phyloP scores from a whole-genome alignment of 2,329 filamentous ascomycete species.

The Rutstroemia sp. region DNA sequence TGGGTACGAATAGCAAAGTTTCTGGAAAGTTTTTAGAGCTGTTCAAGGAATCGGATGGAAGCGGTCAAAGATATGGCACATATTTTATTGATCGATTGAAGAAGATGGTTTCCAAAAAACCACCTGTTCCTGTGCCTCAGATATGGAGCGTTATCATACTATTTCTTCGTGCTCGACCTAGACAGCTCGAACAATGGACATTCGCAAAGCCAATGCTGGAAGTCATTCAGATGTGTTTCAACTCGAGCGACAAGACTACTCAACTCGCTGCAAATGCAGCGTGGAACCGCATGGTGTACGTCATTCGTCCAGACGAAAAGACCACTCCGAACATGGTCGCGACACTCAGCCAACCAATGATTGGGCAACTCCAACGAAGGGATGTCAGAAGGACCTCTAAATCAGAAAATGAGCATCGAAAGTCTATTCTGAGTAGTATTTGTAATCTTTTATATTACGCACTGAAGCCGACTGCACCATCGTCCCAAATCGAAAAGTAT shows the following conservation, averaged over 20 bases:
- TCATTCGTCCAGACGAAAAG: conserved; percentile 55
- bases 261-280: conserved; percentile 73
- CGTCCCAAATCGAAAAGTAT: conserved; percentile 60
- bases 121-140: conserved; percentile 65
- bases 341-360: conserved; percentile 61
- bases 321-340: conserved; percentile 48
- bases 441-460: conserved; percentile 79
- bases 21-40: conserved; percentile 60
- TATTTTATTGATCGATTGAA: conserved; percentile 61
- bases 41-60: conserved; percentile 37
- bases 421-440: conserved; percentile 58
- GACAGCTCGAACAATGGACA: conserved; percentile 59
- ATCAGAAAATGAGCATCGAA: conserved; percentile 45
- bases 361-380: conserved; percentile 61
- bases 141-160: conserved; percentile 83
- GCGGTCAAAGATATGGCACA: conserved; percentile 50
- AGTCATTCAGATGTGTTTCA: conserved; percentile 78
- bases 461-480: conserved; percentile 61
- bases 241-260: conserved; percentile 62
- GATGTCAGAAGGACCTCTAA: conserved; percentile 38
- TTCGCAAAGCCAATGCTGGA: conserved; percentile 68
- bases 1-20: conserved; percentile 63
- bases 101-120: conserved; percentile 58
- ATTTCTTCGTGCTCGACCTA: conserved; percentile 57
- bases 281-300: conserved; percentile 79